Base-by-base conservation (phyloP, 495 filamentous ascomycete species). In the Halenospora varia region DNA sequence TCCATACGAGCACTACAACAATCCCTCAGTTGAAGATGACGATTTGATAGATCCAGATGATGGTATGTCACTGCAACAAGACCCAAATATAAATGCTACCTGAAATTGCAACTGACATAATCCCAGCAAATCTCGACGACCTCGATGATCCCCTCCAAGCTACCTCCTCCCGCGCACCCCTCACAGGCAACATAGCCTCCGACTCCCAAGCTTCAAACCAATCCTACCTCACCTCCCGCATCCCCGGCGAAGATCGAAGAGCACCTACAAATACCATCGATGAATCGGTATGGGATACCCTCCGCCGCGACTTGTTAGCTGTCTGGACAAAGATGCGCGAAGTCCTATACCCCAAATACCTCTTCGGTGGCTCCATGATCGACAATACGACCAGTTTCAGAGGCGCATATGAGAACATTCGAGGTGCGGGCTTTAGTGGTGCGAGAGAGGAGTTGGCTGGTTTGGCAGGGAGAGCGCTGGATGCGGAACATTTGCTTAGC, bases 321-420 rank as follows among this genome's bases (percentile, higher is more conserved):
- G 90, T 97, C 23, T 97, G 94, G 91, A 86, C 88, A 73, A 97
- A 97, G 79, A 90, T 97, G 89, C 85, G 87, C 71, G 93, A 95
- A 73, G 94, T 98, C n/a, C 82, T 98, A 48, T 98, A 89, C 73
- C 94, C 94, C 2, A 93, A 94, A 67, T 96, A 96, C 75, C 77
- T 97, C 48, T 86, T 97, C 59, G 90, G 89, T 25, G 85, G 88
- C 49, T 86, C 85, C 29, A 88, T 88, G 69, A 82, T 85, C 42
- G 83, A 82, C 47, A 82, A 76, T 51, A 82, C 82, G 1, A 73
- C 70, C 49, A 69, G 70, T 19, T 59, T 82, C 9, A 75, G 79
- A n/a, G 78, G 77, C 48, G 77, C 77, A 0, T 82, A 81, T 62
- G 73, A 74, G 13, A 75, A 70, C 53, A 64, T 82, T 47, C 67